A percentile compares a stretch with the other conserved stretches of the same genome.
phyloP scores from a whole-genome alignment of 192 early-diverging fungal species.

The Backusella westeae region DNA sequence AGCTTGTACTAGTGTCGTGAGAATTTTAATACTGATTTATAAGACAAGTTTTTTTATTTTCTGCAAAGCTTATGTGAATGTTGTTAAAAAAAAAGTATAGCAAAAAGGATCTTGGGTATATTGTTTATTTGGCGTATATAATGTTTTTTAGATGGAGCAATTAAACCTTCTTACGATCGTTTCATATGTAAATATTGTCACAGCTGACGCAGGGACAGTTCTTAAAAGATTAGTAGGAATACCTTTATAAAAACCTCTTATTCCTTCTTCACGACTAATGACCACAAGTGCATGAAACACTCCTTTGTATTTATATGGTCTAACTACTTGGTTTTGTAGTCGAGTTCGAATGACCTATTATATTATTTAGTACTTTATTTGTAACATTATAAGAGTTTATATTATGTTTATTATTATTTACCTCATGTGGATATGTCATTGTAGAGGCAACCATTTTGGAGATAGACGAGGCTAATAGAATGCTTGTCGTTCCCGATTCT shows the following conservation, averaged over 20 bases:
- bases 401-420: constrained; percentile 18
- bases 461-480: constrained; percentile 76
- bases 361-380: background rate
- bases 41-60: background rate
- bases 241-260: constrained; percentile 83
- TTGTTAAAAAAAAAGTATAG: background rate
- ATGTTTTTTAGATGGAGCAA: background rate
- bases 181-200: constrained; percentile 90
- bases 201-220: constrained; percentile 84
- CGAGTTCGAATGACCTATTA: constrained; percentile 80
- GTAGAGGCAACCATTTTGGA: constrained; percentile 90
- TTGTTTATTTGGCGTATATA: background rate
- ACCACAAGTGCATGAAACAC: constrained; percentile 73
- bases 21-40: background rate
- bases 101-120: background rate
- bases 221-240: constrained; percentile 83
- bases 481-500: constrained; percentile 37
- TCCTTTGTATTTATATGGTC: constrained; percentile 78
- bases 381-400: background rate
- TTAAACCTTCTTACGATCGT: constrained; percentile 63
- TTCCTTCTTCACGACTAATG: constrained; percentile 78
- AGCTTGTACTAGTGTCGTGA: background rate
- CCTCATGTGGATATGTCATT: constrained; percentile 96
- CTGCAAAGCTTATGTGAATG: background rate
- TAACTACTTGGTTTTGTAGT: constrained; percentile 81